Evolutionary conservation across 345 rosid species (phyloP), one percentile per base, ranked within the genome.

Genomic region (Mercurialis annua): DNA sequence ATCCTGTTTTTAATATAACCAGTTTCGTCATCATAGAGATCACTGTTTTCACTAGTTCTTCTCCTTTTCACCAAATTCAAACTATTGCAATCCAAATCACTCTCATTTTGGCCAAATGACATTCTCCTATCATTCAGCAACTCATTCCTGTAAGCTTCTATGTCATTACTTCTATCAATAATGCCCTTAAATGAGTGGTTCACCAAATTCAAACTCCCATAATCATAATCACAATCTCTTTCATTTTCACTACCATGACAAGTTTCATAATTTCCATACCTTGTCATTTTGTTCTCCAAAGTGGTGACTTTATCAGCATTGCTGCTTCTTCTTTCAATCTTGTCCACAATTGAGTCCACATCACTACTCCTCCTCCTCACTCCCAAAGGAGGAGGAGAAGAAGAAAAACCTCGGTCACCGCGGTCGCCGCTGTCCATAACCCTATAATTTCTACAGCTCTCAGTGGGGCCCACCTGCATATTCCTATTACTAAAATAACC

Each of bases 281-380:
- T 18, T 18, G 15, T 31, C 43, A n/a, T 15, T 1, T 15, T 21
- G 12, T 48, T 7, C 20, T 40, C 5, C 1, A 33, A 23, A 27
- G 40, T 14, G 27, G 4, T 48, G 3, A 6, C 52, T n/a, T 50
- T 5, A 50, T 59, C 9, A 38, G 23, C 14, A 21, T 59, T 15
- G 36, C 6, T 36, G 3, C n/a, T 31, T 17, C 49, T 36, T 33
- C 71, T 30, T 31, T 58, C 63, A 53, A 38, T 18, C 62, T 43
- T 64, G 60, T 65, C 71, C 57, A 65, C 49, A 71, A 46, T 36
- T 12, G 68, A 50, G 34, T 73, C 72, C 23, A 62, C 46, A 62
- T 62, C 17, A 24, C 80, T 71, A 54, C 30, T 50, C 49, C 52
- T 46, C 31, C 27, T 18, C 6, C 67, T 18, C 26, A 40, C 50